Evolutionary conservation across 805 yeast species (phyloP).

Genomic region (Priceomyces haplophilus): DNA sequence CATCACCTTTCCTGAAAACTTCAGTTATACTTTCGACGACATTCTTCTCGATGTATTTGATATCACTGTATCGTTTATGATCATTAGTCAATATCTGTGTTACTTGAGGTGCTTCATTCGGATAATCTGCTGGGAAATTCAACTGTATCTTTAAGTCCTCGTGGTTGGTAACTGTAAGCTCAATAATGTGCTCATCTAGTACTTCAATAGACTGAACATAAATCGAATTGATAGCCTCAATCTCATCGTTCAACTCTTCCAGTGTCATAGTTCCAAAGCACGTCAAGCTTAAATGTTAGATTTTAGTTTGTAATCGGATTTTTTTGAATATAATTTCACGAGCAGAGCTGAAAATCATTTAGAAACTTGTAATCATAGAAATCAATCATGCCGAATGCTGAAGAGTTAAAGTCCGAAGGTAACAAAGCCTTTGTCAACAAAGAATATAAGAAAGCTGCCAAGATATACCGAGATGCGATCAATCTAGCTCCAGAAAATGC

Average conservation of each 20-base stretch:
- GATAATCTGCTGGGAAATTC: constrained; percentile 71
- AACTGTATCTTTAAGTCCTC: constrained; percentile 59
- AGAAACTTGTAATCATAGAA: background rate
- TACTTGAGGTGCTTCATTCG: constrained; percentile 59
- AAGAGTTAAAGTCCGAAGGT: constrained; percentile 43
- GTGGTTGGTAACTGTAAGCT: constrained; percentile 59
- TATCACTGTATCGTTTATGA: constrained; percentile 37
- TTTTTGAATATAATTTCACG: background rate
- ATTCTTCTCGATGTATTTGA: constrained; percentile 40
- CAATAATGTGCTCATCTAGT: constrained; percentile 39
- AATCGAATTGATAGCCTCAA: constrained; percentile 82
- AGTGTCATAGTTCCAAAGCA: constrained; percentile 22
- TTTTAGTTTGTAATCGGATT: background rate
- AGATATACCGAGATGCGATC: constrained; percentile 56
- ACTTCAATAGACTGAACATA: constrained; percentile 60
- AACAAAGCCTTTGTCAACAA: constrained; percentile 48
- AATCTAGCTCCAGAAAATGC: constrained; percentile 48
- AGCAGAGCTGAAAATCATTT: background rate
- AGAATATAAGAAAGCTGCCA: constrained; percentile 50
- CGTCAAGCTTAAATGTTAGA: background rate
- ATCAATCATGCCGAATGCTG: constrained; percentile 15
- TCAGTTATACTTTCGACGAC: constrained; percentile 52
- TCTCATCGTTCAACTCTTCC: constrained; percentile 64
- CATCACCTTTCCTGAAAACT: constrained; percentile 58
- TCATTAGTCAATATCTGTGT: constrained; percentile 49